phyloP scores from a whole-genome alignment of 352 stramenopile species.

The Phytophthora rubi region DNA sequence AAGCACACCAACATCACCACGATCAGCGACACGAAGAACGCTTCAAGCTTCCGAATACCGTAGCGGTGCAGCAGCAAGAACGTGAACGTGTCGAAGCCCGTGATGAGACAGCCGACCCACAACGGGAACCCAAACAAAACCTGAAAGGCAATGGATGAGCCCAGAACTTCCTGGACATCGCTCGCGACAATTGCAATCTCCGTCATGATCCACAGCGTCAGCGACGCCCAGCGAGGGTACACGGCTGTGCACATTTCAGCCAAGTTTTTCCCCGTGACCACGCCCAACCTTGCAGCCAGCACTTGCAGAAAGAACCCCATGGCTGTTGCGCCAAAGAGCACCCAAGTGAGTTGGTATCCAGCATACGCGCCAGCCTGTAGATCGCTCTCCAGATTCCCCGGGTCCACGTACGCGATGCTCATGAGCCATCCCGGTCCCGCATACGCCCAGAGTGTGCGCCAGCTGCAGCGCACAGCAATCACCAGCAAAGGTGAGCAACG shows the following conservation, averaged over 20 bases:
- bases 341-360: constrained; percentile 92
- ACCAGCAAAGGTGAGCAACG: background rate
- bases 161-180: constrained; percentile 93
- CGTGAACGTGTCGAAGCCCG: constrained; percentile 92
- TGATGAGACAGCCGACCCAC: constrained; percentile 91
- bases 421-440: constrained; percentile 90
- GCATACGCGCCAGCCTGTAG: constrained; percentile 93
- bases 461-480: constrained; percentile 36
- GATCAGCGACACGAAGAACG: constrained; percentile 93
- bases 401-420: constrained; percentile 96
- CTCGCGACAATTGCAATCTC: constrained; percentile 93
- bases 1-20: constrained; percentile 95
- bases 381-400: constrained; percentile 96
- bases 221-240: constrained; percentile 80
- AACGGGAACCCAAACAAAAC: constrained; percentile 91
- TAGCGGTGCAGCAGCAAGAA: constrained; percentile 94
- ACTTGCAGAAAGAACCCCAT: constrained; percentile 94
- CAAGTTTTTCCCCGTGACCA: constrained; percentile 92
- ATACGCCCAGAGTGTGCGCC: constrained; percentile 83
- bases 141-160: constrained; percentile 92
- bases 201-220: constrained; percentile 92
- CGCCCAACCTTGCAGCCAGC: constrained; percentile 91
- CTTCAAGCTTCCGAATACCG: constrained; percentile 94
- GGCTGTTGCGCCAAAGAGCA: constrained; percentile 89
- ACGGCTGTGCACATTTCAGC: constrained; percentile 85